Base-by-base conservation (phyloP, 306 rosid species). In the Vicia sativa region DNA sequence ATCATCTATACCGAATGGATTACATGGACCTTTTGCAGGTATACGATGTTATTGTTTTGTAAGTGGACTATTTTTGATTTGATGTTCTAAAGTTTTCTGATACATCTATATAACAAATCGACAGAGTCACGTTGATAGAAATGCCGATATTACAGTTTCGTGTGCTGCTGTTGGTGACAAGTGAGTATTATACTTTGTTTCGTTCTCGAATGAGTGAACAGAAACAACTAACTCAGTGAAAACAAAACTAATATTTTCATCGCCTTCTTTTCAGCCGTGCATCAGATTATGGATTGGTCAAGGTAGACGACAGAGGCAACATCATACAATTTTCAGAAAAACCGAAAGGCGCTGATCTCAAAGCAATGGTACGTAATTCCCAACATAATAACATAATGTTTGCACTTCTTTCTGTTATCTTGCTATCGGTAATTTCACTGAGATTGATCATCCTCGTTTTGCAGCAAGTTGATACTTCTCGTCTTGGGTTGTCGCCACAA, bases 1-100 rank as follows among this genome's bases (percentile, higher is more conserved):
- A 92, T 87, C 98, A 92, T 80, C 83, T 92, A 11, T 92, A 92
- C 74, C 86, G 98, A 73, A 92, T 92, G 98, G 93, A 89, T 84
- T 92, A 92, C 75, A 86, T 83, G 91, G 88, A 92, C 77, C 89
- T 92, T 45, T 70, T 92, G 68, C 96, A 89, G 91, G 98, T 89
- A 75, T 76, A 7, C 19, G 4, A 19, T 57, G 52, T 18, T 54
- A 69, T 11, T 67, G 11, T 14, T 48, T 63, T 19, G 16, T 46
- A 9, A 39, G 8, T 44, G 1, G 37, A 28, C 25, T 38, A 6
- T 74, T 66, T 46, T 29, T 42, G 44, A 50, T 42, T 72, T 42
- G 49, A 45, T 75, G 65, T 48, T 43, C 56, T 16, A 6, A 18
- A 21, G 0, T 56, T 70, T 65, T 66, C 79, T 82, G 38, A 79